Conservation (phyloP, 441 rosid genomes). For the Geranium incanum region DNA sequence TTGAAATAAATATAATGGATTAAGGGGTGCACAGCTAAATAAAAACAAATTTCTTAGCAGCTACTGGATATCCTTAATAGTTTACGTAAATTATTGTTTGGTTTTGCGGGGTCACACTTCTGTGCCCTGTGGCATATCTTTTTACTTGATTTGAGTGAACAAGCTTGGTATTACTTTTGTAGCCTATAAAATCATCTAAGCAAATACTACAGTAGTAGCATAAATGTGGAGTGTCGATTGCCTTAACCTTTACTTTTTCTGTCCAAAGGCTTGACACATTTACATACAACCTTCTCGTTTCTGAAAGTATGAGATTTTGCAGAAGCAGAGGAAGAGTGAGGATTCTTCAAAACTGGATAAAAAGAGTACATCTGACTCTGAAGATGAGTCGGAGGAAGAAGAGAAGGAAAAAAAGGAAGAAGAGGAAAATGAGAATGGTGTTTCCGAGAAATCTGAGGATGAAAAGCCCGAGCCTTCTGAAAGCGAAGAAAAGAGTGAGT, state of each 20-base stretch:
- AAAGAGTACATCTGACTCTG: constrained; percentile 4
- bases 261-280: neutral
- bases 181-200: neutral
- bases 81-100: neutral
- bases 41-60: too few relatives aligned
- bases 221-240: neutral
- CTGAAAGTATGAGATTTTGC: constrained; percentile 16
- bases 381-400: constrained; percentile 1
- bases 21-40: too few relatives aligned
- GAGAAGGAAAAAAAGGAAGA: constrained; percentile 41
- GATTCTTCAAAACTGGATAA: constrained; percentile 34
- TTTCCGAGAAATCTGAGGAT: constrained; percentile 58
- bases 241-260: neutral
- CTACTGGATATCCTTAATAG: neutral
- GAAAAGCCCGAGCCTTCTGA: constrained; percentile 50
- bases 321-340: constrained; percentile 54
- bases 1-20: too few relatives aligned
- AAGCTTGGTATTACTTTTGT: neutral
- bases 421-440: constrained; percentile 60
- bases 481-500: constrained; percentile 61
- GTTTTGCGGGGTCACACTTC: neutral
- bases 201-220: neutral
- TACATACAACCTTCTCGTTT: neutral
- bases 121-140: neutral
- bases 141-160: neutral